A percentile compares a stretch with the other conserved stretches of the same genome.
Evolutionary conservation across 441 rosid species (phyloP).

Genomic region (Erysimum cheiri): DNA sequence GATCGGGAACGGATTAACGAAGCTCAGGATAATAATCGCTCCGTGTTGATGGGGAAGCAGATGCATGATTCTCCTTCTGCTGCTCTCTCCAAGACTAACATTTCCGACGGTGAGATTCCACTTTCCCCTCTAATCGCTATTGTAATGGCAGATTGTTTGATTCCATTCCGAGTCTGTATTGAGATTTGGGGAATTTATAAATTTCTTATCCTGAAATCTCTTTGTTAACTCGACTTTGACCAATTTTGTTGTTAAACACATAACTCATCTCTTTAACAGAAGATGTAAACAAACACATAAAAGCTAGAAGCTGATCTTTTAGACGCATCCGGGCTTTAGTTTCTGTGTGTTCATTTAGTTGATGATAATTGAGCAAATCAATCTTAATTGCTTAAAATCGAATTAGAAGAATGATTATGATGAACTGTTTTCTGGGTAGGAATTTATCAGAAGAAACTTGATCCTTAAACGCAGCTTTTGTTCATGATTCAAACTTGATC

Average conservation of each 20-base stretch:
- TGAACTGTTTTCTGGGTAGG: too few relatives aligned
- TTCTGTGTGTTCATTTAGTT: neutral
- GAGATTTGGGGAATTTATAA: too few relatives aligned
- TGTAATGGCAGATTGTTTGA: neutral
- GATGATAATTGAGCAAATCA: neutral
- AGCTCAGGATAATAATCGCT: too few relatives aligned
- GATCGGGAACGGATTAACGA: neutral
- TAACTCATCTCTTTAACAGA: too few relatives aligned
- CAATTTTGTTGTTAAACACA: too few relatives aligned
- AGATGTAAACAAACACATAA: too few relatives aligned
- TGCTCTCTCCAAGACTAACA: conserved; percentile 57
- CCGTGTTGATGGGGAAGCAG: neutral
- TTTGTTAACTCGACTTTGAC: too few relatives aligned
- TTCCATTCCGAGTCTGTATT: too few relatives aligned
- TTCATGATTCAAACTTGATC: neutral
- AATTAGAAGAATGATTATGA: neutral
- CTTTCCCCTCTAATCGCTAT: neutral
- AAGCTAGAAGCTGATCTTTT: too few relatives aligned
- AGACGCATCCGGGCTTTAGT: neutral
- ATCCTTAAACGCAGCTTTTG: neutral
- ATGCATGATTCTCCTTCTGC: conserved; percentile 48
- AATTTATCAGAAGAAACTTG: conserved; percentile 1
- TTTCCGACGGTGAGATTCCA: conserved; percentile 56
- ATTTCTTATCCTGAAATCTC: too few relatives aligned
- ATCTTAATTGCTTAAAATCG: neutral